Base-by-base conservation (phyloP, 495 filamentous ascomycete genomes). In the Hypoxylon trugodes region DNA sequence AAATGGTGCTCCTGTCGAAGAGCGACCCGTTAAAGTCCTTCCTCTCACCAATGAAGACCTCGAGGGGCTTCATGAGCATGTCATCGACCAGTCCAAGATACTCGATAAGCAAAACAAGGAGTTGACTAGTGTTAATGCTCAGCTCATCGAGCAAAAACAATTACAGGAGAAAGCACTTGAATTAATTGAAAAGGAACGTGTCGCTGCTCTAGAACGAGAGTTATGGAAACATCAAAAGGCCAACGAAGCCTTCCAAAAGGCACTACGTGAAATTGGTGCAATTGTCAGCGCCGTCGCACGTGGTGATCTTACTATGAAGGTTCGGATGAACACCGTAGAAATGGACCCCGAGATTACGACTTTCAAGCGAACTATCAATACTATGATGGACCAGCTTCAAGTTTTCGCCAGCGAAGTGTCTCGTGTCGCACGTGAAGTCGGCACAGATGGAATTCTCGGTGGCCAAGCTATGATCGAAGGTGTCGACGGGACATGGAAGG, bases 261-360 rank as follows among this genome's bases (percentile, higher is more conserved):
- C 94, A 13, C 77, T 99, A 24, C 87, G 92, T 53, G 95, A 99
- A 75, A 99, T 99, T 72, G 95, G 95, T 50, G 94, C 90, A 63
- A 98, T 99, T 62, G 92, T 97, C 69, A 96, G 92, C 4, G 92
- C 92, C 56, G 95, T 97, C 37, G 95, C 95, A 47, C 91, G 93
- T 61, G 95, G 95, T 77, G 95, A 99, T 72, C 81, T 99, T 48
- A 96, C 92, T 73, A 97, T 96, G 84, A 98, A 98, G 77, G 96
- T 98, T 48, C 87, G 93, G 41, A 95, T 99, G 67, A 94, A 98
- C 73, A 90, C 90, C 6, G 86, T 93, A 66, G 95, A 99, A 76
- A 95, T 97, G 90, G 95, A 99, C 82, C 93, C 95, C 0, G 96
- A 99, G 81, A 99, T 99, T 69, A 92, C 91, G n/a, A 94, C 90